phyloP scores from a whole-genome alignment of 2,329 filamentous ascomycete species.

The Sporothrix brasiliensis region DNA sequence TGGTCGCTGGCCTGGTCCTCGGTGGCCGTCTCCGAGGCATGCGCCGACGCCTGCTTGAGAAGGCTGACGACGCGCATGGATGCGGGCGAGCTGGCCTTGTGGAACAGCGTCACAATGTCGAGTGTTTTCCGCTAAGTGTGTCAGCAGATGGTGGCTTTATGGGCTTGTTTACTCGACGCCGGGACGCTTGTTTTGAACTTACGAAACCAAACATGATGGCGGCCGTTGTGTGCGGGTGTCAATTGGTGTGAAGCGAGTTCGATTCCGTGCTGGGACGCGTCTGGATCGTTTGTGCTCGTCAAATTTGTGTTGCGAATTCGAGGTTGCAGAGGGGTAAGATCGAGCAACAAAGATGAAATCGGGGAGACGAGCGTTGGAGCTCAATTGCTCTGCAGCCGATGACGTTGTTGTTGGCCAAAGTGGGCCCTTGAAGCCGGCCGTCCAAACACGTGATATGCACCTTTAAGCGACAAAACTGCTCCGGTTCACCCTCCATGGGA shows the following conservation, averaged over 20 bases:
- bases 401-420: constrained; percentile 22
- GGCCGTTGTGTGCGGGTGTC: background rate
- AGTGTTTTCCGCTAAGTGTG: constrained; percentile 68
- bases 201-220: constrained; percentile 35
- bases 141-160: background rate
- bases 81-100: constrained; percentile 73
- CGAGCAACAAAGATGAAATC: background rate
- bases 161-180: background rate
- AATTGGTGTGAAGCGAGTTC: constrained; percentile 2
- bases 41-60: constrained; percentile 78
- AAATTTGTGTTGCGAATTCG: background rate
- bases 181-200: constrained; percentile 26
- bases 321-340: background rate
- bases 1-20: constrained; percentile 74
- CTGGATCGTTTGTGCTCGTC: background rate
- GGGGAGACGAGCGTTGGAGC: background rate
- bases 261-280: background rate
- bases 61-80: constrained; percentile 74
- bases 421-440: too few species aligned
- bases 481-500: too few species aligned
- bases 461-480: too few species aligned
- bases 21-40: constrained; percentile 67
- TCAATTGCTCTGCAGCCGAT: background rate
- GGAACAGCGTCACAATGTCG: constrained; percentile 95
- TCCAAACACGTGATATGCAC: too few species aligned